Evolutionary conservation across 495 filamentous ascomycete genomes (phyloP).

Genomic region (Bombardia bombarda): DNA sequence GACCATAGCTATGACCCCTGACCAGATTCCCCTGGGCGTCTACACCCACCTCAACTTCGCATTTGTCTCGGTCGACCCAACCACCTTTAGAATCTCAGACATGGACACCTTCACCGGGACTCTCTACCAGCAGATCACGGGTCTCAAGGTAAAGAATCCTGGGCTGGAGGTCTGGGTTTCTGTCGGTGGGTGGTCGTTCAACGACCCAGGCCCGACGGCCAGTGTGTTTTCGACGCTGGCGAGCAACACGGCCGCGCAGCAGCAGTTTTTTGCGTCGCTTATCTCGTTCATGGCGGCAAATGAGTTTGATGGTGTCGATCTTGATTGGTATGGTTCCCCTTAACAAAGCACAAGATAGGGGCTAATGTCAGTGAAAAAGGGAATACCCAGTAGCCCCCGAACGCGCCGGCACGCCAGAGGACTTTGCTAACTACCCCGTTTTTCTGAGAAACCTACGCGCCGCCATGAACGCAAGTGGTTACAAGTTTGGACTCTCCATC

Average conservation of each 20-base stretch:
- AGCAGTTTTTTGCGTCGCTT: constrained; percentile 13
- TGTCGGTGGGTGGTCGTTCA: constrained; percentile 27
- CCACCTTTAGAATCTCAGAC: constrained; percentile 3
- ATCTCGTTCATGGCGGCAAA: constrained; percentile 6
- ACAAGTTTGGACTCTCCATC: not conserved
- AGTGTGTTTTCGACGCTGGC: constrained; percentile 16
- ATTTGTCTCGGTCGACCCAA: constrained; percentile 10
- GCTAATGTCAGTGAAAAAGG: too few relatives aligned
- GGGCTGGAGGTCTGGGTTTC: constrained; percentile 27
- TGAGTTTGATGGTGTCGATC: constrained; percentile 38
- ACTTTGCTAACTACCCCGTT: constrained; percentile 29
- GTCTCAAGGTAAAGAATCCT: constrained; percentile 27
- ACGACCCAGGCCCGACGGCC: constrained; percentile 2
- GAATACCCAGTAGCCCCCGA: constrained; percentile 39
- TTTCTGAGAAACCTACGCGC: constrained; percentile 1
- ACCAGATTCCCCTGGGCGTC: constrained; percentile 1
- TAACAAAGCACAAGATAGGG: too few relatives aligned
- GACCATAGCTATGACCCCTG: constrained; percentile 10
- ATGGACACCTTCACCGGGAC: constrained; percentile 6
- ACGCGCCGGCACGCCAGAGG: constrained; percentile 25
- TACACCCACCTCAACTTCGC: constrained; percentile 19
- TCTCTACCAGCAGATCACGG: constrained; percentile 9
- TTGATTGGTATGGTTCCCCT: too few relatives aligned
- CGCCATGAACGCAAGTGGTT: not conserved
- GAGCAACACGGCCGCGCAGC: constrained; percentile 6